These are phyloP conservation scores for Podaxis rugospora DNA, from an alignment of 768 basidiomycete species.

Conservation along the genomic window DNA sequence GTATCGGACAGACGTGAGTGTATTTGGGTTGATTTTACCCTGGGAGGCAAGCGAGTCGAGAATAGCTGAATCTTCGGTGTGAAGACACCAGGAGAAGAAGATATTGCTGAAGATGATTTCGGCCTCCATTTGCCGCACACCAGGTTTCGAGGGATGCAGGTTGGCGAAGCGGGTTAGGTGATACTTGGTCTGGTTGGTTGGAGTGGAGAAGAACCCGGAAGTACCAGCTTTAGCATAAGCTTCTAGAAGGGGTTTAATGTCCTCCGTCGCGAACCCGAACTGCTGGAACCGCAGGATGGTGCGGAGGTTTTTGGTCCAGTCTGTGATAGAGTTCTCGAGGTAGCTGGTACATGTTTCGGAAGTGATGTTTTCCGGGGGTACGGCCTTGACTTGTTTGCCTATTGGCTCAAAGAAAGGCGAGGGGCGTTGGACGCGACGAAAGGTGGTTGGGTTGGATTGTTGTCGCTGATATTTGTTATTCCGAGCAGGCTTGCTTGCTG, in stretches of 20 bases:
- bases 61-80: background rate
- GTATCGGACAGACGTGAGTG: background rate
- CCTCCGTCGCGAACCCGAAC: background rate
- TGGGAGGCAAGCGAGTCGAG: background rate
- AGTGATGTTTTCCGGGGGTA: background rate
- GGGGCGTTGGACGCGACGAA: background rate
- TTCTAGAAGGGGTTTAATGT: background rate
- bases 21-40: background rate
- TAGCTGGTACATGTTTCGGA: background rate
- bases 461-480: background rate
- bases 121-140: background rate
- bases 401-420: background rate
- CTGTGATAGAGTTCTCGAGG: background rate
- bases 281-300: background rate
- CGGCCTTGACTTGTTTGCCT: background rate
- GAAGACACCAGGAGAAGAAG: conserved; percentile 3
- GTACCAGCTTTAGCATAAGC: background rate
- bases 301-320: background rate
- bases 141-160: background rate
- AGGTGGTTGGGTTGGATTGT: background rate
- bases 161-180: background rate
- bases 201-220: background rate
- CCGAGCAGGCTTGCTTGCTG: background rate
- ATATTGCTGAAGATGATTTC: conserved; percentile 7
- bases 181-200: background rate